Evolutionary conservation across 2,329 filamentous ascomycete species (phyloP).

Genomic region (Colletotrichum falcatum): DNA sequence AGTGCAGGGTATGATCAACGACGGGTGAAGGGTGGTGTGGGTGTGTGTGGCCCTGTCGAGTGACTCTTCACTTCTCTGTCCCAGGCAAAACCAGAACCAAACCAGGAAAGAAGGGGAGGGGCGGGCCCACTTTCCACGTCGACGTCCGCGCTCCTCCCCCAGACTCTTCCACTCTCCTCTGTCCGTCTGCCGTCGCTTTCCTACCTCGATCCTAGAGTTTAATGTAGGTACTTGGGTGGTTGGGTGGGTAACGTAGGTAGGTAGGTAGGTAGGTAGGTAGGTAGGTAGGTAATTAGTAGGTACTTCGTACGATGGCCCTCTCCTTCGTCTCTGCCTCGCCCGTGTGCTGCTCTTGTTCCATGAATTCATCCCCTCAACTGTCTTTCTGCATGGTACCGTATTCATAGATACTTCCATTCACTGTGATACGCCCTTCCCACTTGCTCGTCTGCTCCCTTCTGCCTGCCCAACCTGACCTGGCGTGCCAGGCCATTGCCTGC

Average conservation of each 20-base stretch:
- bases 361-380: slow-evolving; percentile 2
- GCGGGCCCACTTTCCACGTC: slow-evolving; percentile 33
- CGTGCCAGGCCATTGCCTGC: slow-evolving; percentile 5
- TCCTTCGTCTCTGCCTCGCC: slow-evolving; percentile 3
- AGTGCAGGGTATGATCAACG: slow-evolving; percentile 9
- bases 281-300: no score
- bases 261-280: not conserved
- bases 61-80: slow-evolving; percentile 35
- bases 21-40: slow-evolving; percentile 1
- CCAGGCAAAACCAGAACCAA: slow-evolving; percentile 28
- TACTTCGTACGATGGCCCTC: no score
- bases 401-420: slow-evolving; percentile 8
- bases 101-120: slow-evolving; percentile 3
- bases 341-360: slow-evolving; percentile 1
- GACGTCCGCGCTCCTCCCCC: slow-evolving; percentile 21
- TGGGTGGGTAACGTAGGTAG: not conserved
- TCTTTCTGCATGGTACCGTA: slow-evolving; percentile 16
- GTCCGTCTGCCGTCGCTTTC: not conserved
- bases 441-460: slow-evolving; percentile 10
- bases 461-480: slow-evolving; percentile 18
- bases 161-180: slow-evolving; percentile 6
- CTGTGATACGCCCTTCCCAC: slow-evolving; percentile 14
- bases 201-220: slow-evolving; percentile 1
- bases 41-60: slow-evolving; percentile 17
- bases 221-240: not conserved